A percentile compares a stretch with the other conserved stretches of the same genome.
Evolutionary conservation across 2,329 filamentous ascomycete species (phyloP).

Genomic region (Cryphonectria radicalis): DNA sequence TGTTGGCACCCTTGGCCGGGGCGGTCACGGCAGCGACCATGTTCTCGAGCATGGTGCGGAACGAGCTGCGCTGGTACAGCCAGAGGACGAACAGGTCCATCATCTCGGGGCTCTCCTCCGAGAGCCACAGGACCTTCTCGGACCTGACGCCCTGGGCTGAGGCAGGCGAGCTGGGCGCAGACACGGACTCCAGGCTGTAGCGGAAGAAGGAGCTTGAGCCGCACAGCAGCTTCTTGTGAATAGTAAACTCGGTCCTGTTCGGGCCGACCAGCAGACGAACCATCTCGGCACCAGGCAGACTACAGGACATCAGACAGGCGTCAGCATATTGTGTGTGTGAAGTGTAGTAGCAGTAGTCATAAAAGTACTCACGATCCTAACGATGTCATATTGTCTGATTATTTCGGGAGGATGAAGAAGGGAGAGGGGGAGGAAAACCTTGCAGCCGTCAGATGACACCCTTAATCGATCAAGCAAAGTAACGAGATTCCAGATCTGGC

Average conservation of each 20-base stretch:
- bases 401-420: neutral
- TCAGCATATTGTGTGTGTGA: constrained; percentile 17
- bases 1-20: constrained; percentile 33
- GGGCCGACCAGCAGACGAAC: constrained; percentile 48
- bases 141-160: constrained; percentile 27
- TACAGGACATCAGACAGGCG: neutral
- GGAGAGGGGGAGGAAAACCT: neutral
- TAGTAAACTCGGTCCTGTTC: constrained; percentile 45
- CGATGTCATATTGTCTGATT: constrained; percentile 22
- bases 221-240: constrained; percentile 52
- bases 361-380: constrained; percentile 19
- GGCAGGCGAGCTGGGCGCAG: constrained; percentile 37
- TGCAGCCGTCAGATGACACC: constrained; percentile 13
- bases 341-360: neutral
- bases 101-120: constrained; percentile 54
- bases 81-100: constrained; percentile 59
- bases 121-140: constrained; percentile 41
- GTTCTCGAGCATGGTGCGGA: constrained; percentile 49
- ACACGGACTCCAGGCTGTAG: constrained; percentile 43
- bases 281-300: constrained; percentile 30
- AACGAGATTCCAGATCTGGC: constrained; percentile 11
- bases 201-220: constrained; percentile 53
- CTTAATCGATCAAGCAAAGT: constrained; percentile 4
- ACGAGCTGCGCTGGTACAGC: constrained; percentile 51
- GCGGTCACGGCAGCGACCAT: constrained; percentile 39